Evolutionary conservation across 257 asterid species (phyloP).

Genomic region (Fraxinus pennsylvanica): DNA sequence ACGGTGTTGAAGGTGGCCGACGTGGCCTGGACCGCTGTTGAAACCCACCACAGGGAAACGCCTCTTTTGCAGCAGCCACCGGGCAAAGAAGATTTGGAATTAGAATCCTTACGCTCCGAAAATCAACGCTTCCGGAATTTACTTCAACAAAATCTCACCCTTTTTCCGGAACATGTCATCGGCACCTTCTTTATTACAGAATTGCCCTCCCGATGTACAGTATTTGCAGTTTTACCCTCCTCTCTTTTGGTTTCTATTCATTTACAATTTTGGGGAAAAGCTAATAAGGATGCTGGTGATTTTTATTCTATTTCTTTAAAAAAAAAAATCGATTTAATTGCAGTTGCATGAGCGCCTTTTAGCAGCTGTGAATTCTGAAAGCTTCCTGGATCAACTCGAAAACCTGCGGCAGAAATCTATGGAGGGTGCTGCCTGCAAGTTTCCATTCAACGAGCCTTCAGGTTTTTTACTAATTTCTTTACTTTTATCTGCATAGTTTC

Average conservation of each 20-base stretch:
- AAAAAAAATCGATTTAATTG: background rate
- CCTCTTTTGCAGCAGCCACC: slow-evolving; percentile 24
- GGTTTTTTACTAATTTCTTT: slow-evolving; percentile 42
- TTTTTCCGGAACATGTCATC: slow-evolving; percentile 53
- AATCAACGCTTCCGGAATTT: slow-evolving; percentile 62
- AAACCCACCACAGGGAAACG: slow-evolving; percentile 43
- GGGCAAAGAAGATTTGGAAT: slow-evolving; percentile 32
- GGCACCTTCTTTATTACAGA: slow-evolving; percentile 44
- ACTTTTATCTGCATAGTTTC: too few species aligned
- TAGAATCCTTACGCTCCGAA: slow-evolving; percentile 53
- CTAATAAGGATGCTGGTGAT: background rate
- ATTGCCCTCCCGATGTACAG: slow-evolving; percentile 77
- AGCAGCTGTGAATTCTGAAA: slow-evolving; percentile 56
- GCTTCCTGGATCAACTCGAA: slow-evolving; percentile 61
- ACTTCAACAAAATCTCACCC: slow-evolving; percentile 69
- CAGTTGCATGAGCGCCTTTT: slow-evolving; percentile 74
- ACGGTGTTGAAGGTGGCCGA: slow-evolving; percentile 92
- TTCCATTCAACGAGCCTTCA: slow-evolving; percentile 70
- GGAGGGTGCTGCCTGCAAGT: slow-evolving; percentile 30
- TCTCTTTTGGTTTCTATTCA: background rate
- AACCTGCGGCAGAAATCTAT: slow-evolving; percentile 41
- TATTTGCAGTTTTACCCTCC: background rate
- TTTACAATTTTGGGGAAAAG: background rate
- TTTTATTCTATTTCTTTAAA: too few species aligned
- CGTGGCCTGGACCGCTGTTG: slow-evolving; percentile 84